phyloP scores from a whole-genome alignment of 1,139 yeast genomes.

The Hemisphaericaspora lyxosophila region DNA sequence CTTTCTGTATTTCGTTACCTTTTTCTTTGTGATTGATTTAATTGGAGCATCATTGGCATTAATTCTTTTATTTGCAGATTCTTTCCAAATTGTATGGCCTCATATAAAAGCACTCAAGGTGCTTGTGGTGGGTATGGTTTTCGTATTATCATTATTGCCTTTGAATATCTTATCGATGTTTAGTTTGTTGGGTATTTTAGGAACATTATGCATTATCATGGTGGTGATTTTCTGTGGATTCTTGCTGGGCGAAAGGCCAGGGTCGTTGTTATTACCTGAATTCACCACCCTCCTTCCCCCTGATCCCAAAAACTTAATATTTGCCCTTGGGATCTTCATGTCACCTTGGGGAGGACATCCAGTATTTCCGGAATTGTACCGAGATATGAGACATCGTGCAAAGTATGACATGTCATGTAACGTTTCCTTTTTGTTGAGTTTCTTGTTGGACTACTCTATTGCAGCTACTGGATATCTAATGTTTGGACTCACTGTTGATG shows the following conservation, averaged over 20 bases:
- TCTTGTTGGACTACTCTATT: conserved; percentile 31
- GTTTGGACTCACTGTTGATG: conserved; percentile 39
- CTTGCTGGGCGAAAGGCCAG: conserved; percentile 54
- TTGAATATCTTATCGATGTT: conserved; percentile 68
- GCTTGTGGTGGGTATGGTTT: conserved; percentile 45
- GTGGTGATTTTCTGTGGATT: conserved; percentile 66
- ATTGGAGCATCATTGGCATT: conserved; percentile 77
- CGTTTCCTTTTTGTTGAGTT: conserved; percentile 36
- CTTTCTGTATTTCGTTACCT: conserved; percentile 60
- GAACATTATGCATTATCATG: conserved; percentile 64
- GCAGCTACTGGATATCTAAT: conserved; percentile 41
- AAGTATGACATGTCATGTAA: conserved; percentile 30
- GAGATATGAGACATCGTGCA: conserved; percentile 80
- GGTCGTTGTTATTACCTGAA: conserved; percentile 63
- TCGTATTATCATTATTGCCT: conserved; percentile 71
- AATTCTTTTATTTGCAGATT: conserved; percentile 80
- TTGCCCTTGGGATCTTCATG: conserved; percentile 74
- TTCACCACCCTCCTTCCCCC: conserved; percentile 52
- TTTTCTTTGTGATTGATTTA: conserved; percentile 72
- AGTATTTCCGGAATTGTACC: conserved; percentile 74
- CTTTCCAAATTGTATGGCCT: conserved; percentile 68
- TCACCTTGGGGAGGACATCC: conserved; percentile 94
- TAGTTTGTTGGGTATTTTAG: conserved; percentile 70
- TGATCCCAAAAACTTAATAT: conserved; percentile 46
- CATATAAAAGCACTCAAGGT: conserved; percentile 50